phyloP scores from a whole-genome alignment of 2,329 filamentous ascomycete species.

The Trichophyton simii region DNA sequence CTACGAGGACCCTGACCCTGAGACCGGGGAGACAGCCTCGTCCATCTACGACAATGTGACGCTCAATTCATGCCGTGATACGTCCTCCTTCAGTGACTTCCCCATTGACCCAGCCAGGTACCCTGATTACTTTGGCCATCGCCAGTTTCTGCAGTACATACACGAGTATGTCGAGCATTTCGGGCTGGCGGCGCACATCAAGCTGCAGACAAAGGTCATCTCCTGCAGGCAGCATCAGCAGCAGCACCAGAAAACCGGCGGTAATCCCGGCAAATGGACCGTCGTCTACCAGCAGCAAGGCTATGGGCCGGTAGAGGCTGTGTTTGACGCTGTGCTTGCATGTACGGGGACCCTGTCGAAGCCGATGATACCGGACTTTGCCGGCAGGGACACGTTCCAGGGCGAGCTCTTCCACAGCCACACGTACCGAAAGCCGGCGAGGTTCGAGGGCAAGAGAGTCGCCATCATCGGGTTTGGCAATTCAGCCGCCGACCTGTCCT shows the following conservation, averaged over 20 bases:
- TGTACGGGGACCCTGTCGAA: slow-evolving; percentile 23
- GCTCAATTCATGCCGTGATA: slow-evolving; percentile 29
- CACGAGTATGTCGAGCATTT: slow-evolving; percentile 29
- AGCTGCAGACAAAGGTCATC: slow-evolving; percentile 23
- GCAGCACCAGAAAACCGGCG: not conserved
- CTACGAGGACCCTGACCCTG: slow-evolving; percentile 22
- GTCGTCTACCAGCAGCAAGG: slow-evolving; percentile 17
- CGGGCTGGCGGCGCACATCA: slow-evolving; percentile 24
- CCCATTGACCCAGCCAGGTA: slow-evolving; percentile 30
- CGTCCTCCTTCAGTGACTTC: slow-evolving; percentile 30
- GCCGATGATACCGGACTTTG: slow-evolving; percentile 24
- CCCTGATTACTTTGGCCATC: slow-evolving; percentile 28
- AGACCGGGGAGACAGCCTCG: slow-evolving; percentile 19
- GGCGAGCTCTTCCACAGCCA: slow-evolving; percentile 29
- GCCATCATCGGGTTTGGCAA: slow-evolving; percentile 29
- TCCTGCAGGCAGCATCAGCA: slow-evolving; percentile 20
- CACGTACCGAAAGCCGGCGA: slow-evolving; percentile 24
- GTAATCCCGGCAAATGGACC: slow-evolving; percentile 20
- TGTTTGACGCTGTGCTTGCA: slow-evolving; percentile 27
- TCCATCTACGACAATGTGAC: slow-evolving; percentile 28
- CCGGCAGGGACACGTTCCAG: slow-evolving; percentile 23
- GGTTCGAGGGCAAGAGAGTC: slow-evolving; percentile 27
- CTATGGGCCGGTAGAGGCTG: slow-evolving; percentile 14
- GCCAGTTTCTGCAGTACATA: slow-evolving; percentile 25
- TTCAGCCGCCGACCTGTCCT: slow-evolving; percentile 30